Evolutionary conservation across 352 stramenopile genomes (phyloP), one percentile per base, ranked within the genome.

Genomic region (Phytopythium chamaehyphon): DNA sequence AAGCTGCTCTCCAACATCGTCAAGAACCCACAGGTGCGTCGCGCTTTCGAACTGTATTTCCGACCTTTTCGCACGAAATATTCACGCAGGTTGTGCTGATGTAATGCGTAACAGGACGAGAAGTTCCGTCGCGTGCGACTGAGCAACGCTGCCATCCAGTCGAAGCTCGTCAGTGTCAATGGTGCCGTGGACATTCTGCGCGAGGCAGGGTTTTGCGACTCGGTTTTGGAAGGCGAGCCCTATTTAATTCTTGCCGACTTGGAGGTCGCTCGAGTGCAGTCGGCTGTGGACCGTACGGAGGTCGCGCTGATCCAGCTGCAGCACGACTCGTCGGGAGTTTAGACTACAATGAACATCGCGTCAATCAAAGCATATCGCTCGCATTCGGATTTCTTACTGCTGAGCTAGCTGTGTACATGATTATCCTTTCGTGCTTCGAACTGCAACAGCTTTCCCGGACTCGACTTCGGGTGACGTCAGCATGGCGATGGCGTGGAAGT

Each of bases 1-100:
- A 90, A 86, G 54, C 82, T 90, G 62, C 61, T 90, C 31, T 64
- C 49, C 40, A 90, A 90, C 38, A 72, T 90, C 35, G 33, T 83
- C 8, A 71, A 78, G 46, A 84, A 77, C 46, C 79, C 79, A 14
- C 47, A 76, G 75, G 78, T 85, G 39, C 31, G 61, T 51, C 12
- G 7, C 16, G 24, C 15, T 18, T 5, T 26, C 22, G 9, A 22
- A 10, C n/a, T 26, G 1, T 5, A 11, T 49, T 49, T 4, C 14
- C 38, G n/a, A n/a, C n/a, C n/a, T n/a, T n/a, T n/a, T n/a, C n/a
- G n/a, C n/a, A n/a, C n/a, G n/a, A n/a, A n/a, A n/a, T n/a, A n/a
- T n/a, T n/a, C n/a, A n/a, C n/a, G n/a, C n/a, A n/a, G n/a, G n/a
- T n/a, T n/a, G 19, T 49, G 2, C 15, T 33, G 18, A 6, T 3